phyloP scores from a whole-genome alignment of 2,329 filamentous ascomycete species.

The Microthyrium microscopicum region DNA sequence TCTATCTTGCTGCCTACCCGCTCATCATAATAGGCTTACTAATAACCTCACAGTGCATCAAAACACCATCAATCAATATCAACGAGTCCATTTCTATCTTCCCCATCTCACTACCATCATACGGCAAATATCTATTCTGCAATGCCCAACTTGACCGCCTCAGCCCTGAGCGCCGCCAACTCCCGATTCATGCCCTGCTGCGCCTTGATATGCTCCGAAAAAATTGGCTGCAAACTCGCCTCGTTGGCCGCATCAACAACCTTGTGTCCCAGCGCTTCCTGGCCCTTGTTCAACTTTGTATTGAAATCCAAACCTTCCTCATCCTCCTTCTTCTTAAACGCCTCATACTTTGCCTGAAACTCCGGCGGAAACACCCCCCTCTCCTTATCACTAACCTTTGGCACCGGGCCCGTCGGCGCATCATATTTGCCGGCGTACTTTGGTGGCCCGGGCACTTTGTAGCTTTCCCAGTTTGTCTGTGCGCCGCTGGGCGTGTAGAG shows the following conservation, averaged over 20 bases:
- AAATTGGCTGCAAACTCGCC: background rate
- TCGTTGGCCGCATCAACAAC: background rate
- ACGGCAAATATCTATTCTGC: too few relatives aligned
- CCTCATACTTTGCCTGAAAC: constrained; percentile 4
- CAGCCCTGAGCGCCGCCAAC: background rate
- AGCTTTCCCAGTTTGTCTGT: too few relatives aligned
- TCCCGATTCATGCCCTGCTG: constrained; percentile 3
- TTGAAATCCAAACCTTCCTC: background rate
- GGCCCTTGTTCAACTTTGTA: background rate
- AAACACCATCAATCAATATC: too few relatives aligned
- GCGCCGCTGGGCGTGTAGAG: background rate
- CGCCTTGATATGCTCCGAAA: constrained; percentile 1
- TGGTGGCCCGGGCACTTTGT: constrained; percentile 1
- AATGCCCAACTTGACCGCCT: constrained; percentile 3
- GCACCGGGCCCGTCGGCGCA: background rate
- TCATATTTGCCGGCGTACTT: constrained; percentile 4
- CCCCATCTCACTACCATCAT: too few relatives aligned
- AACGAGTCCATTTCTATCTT: too few relatives aligned
- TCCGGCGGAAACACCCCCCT: constrained; percentile 2
- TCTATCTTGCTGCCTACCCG: too few relatives aligned
- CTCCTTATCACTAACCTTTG: background rate
- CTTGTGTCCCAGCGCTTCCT: background rate
- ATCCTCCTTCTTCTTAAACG: constrained; percentile 4
- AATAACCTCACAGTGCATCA: too few relatives aligned
- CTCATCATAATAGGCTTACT: too few relatives aligned